Percentiles rank a stretch among this genome's conserved stretches.
phyloP scores from a whole-genome alignment of 441 rosid species.

The Erodium chrysanthum region DNA sequence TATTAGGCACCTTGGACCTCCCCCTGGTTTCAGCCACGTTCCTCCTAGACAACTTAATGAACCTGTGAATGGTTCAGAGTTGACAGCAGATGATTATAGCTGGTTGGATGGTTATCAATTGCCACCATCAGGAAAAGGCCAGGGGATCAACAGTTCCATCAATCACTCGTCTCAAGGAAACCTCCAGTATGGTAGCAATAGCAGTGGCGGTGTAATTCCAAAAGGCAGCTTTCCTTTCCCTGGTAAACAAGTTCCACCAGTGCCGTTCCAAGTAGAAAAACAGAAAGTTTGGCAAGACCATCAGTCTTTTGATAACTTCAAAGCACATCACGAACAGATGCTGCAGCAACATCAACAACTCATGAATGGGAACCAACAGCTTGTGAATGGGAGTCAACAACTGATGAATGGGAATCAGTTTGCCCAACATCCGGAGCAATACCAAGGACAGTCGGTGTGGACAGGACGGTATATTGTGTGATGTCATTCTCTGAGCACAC shows the following conservation, averaged over 20 bases:
- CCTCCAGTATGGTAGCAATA: slow-evolving; percentile 33
- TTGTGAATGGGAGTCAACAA: slow-evolving; percentile 13
- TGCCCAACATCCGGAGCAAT: slow-evolving; percentile 54
- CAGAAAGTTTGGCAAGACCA: slow-evolving; percentile 44
- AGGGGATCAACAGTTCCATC: slow-evolving; percentile 31
- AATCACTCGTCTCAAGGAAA: slow-evolving; percentile 36
- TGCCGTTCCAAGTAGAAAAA: slow-evolving; percentile 41
- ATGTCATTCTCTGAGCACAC: slow-evolving; percentile 35
- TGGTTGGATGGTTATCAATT: slow-evolving; percentile 95
- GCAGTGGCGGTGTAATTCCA: slow-evolving; percentile 37
- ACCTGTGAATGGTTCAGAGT: slow-evolving; percentile 32
- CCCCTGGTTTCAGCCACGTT: slow-evolving; percentile 74
- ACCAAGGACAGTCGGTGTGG: slow-evolving; percentile 77
- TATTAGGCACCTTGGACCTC: slow-evolving; percentile 76
- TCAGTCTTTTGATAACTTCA: slow-evolving; percentile 34
- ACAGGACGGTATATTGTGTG: slow-evolving; percentile 75
- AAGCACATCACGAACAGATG: slow-evolving; percentile 39
- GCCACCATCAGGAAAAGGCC: slow-evolving; percentile 35
- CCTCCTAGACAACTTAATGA: slow-evolving; percentile 47
- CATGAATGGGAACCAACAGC: neutral
- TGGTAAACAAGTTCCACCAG: slow-evolving; percentile 50
- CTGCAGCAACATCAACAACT: slow-evolving; percentile 31
- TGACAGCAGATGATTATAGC: slow-evolving; percentile 71
- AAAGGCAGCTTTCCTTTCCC: slow-evolving; percentile 69
- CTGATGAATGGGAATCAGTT: slow-evolving; percentile 39